Base-by-base conservation (phyloP, 2,329 filamentous ascomycete species). In the Colletotrichum acutatum region DNA sequence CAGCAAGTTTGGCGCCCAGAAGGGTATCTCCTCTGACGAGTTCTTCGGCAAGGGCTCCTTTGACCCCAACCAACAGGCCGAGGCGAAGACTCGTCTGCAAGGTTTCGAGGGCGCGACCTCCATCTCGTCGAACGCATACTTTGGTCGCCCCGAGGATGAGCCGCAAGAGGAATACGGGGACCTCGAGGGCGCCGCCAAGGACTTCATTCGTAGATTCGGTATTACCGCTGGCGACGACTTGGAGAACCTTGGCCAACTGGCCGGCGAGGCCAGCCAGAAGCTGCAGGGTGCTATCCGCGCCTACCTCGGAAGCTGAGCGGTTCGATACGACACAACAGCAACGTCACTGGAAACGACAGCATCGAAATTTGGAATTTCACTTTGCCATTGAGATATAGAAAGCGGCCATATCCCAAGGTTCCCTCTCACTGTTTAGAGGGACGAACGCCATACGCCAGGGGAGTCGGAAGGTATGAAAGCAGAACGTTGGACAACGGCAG, bases 61-160 rank as follows among this genome's bases (percentile, higher is more conserved):
- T 83, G 95, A 99, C 81, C 91, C 95, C 49, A 88, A 88, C 68
- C 90, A 93, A 9, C 93, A 97, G 80, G 88, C 91, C 64, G 96
- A 98, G 85, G 96, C 97, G 78, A 97, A 97, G 86, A 88, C 89
- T 28, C 91, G 97, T 53, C 89, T 99, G 66, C 92, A 95, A 85
- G 94, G 95, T 59, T 99, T 99, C 80, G 96, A 98, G 83, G 95
- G 97, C 57, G 95, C 97, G 12, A 92, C 92, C 1, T 86, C 95
- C 76, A 99, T 99, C 82, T 98, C 95, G 7, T 97, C 94, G 71
- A 99, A 98, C 83, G 95, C 95, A 68, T 99, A 98, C 88, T 99
- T 99, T 82, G 97, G 97, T 74, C 93, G 96, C 64, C 93, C 95
- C 2, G 97, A 99, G 80, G 93, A 95, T 28, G 94, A 97, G 77